Evolutionary conservation across 352 stramenopile genomes (phyloP).

Genomic region (Globisporangium ultimum): DNA sequence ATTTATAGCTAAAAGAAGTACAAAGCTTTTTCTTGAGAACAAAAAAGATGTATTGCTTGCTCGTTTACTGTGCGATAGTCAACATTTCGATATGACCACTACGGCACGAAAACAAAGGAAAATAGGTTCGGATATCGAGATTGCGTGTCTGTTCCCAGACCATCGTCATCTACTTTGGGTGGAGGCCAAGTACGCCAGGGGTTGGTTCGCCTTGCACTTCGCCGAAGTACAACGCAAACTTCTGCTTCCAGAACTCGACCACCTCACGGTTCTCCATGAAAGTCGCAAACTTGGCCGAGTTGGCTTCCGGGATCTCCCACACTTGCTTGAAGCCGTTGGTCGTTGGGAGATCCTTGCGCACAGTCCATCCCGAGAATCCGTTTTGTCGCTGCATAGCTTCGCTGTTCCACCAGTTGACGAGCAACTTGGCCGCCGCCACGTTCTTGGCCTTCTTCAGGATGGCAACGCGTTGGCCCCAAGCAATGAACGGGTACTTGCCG

Average conservation of each 20-base stretch:
- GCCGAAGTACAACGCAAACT: constrained; percentile 54
- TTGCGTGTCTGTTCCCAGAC: too few species aligned
- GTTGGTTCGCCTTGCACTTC: constrained; percentile 43
- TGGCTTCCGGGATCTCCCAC: constrained; percentile 33
- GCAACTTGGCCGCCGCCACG: constrained; percentile 46
- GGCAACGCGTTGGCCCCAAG: constrained; percentile 50
- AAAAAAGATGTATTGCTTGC: too few species aligned
- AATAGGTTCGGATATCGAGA: too few species aligned
- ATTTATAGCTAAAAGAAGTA: too few species aligned
- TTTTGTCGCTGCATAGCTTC: constrained; percentile 39
- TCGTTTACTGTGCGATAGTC: too few species aligned
- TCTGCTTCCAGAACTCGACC: constrained; percentile 37
- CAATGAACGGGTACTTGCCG: constrained; percentile 18
- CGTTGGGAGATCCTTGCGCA: constrained; percentile 34
- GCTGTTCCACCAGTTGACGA: constrained; percentile 55
- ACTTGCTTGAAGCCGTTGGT: constrained; percentile 22
- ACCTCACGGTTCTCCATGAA: constrained; percentile 50
- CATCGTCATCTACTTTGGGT: constrained; percentile 11
- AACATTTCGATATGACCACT: too few species aligned
- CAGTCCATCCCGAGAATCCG: constrained; percentile 16
- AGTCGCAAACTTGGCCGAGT: constrained; percentile 27
- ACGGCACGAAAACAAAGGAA: too few species aligned
- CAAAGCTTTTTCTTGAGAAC: too few species aligned
- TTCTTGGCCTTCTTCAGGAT: constrained; percentile 58
- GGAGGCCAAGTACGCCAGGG: constrained; percentile 30